Evolutionary conservation across 768 basidiomycete genomes (phyloP), one percentile per base, ranked within the genome.

Genomic region (Postia placenta): DNA sequence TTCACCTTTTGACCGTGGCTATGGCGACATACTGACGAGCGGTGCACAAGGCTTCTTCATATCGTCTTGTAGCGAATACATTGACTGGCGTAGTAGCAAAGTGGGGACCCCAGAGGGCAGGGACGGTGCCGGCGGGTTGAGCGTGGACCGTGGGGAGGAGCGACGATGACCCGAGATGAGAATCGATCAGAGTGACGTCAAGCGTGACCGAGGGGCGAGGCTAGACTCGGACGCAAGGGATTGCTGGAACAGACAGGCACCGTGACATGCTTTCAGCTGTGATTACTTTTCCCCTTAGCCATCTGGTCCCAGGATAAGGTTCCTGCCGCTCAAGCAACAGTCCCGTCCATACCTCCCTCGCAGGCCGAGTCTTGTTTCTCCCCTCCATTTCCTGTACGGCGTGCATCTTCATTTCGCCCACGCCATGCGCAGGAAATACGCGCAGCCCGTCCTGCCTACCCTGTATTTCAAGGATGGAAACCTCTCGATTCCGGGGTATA

Each of bases 401-500:
- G 24, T 43, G 25, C 42, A 7, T 33, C 15, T 33, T 12, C 42
- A 7, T 35, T n/a, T 4, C 30, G 11, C 45, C 45, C 49, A 33
- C 9, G 48, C 49, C 52, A 80, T 81, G 78, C 72, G 71, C 58
- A 74, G 72, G 54, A 81, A 78, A 63, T 73, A 77, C 53, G 78
- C 74, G 22, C 80, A 78, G 52, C 70, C 78, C 7, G 73, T 78
- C 24, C 74, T 79, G 44, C 76, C 81, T 2, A 81, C 74, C 43
- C 69, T 80, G 2, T 80, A 77, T 56, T 84, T 80, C 61, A 72
- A 70, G 57, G 68, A 72, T 47, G 62, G 60, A 45, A 65, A 82
- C 28, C 74, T 87, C 6, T 80, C 78, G 11, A 72, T 85, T n/a
- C 83, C 84, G 14, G 84, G 83, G 1, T 87, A 83, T 60, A 80